Base-by-base conservation (phyloP, 768 basidiomycete species). In the Boletus tylopilopsis region DNA sequence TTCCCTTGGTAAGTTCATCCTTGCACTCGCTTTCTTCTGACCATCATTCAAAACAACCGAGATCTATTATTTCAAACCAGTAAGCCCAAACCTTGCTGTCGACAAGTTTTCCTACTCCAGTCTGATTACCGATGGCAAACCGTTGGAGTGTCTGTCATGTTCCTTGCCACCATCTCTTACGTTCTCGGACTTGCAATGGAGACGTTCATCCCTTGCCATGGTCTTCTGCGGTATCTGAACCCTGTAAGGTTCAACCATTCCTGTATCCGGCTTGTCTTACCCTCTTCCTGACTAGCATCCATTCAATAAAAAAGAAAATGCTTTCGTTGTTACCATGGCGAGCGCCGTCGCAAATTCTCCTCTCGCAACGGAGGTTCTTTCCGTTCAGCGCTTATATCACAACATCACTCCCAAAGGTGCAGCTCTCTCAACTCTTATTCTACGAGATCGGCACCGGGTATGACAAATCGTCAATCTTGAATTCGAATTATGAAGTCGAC, bases 41-140 rank as follows among this genome's bases (percentile, higher is more conserved):
- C 40, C 33, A 55, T 45, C 5, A 47, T 21, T 22, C 21, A 21
- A 22, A 29, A 16, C 47, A 79, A 78, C 78, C 29, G 73, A 82
- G 54, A 81, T 82, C 23, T 81, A 80, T 60, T 82, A 81, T 58
- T 82, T 80, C 63, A 80, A 81, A 62, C 78, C 79, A 4, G 79
- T 77, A 56, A 49, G 49, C 11, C 11, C n/a, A n/a, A n/a, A n/a
- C n/a, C n/a, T n/a, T n/a, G n/a, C 13, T 9, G 9, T 29, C 33
- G 15, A 30, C 3, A 15, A 16, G 16, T 15, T 11, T 13, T 39
- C 21, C 13, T 3, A 8, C 4, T 23, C 29, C n/a, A n/a, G n/a
- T 41, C 27, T 48, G n/a, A 53, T 38, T 11, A 36, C 33, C 5
- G 12, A 15, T 38, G 79, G 78, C 78, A 79, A 78, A 77, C 75